A percentile compares a stretch with the other conserved stretches of the same genome.
These are phyloP conservation scores for Triticum urartu DNA, from an alignment of 176 grass and related monocot genomes.

Conservation along the genomic window DNA sequence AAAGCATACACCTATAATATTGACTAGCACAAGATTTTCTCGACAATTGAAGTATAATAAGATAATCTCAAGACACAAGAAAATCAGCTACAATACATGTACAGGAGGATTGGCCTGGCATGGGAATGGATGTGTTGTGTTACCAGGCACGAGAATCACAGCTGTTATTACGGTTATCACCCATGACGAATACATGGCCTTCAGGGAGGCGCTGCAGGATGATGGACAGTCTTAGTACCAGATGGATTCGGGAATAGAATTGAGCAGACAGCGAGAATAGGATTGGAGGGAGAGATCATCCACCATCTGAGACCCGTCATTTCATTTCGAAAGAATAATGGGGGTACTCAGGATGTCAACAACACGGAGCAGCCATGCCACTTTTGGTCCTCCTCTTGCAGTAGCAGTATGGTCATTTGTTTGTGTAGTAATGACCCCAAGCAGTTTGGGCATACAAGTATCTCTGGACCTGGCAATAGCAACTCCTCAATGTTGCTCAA, in stretches of 20 bases:
- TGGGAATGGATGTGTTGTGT: not conserved
- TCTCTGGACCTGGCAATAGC: conserved; percentile 58
- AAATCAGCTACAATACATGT: too few relatives aligned
- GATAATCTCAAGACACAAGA: too few relatives aligned
- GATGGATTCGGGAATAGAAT: too few relatives aligned
- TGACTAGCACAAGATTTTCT: too few relatives aligned
- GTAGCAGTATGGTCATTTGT: conserved; percentile 2
- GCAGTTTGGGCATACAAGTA: not conserved
- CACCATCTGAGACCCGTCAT: conserved; percentile 53
- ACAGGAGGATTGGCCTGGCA: too few relatives aligned
- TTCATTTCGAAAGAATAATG: not conserved
- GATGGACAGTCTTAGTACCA: not conserved
- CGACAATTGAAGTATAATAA: too few relatives aligned
- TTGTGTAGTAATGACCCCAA: not conserved
- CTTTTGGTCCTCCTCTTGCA: conserved; percentile 38
- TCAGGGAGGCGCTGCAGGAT: conserved; percentile 45
- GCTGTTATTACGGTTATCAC: conserved; percentile 52
- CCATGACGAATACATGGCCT: conserved; percentile 52
- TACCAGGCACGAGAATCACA: conserved; percentile 55
- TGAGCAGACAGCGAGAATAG: not conserved
- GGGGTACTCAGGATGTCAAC: conserved; percentile 58
- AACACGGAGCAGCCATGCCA: conserved; percentile 59
- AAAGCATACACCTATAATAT: too few relatives aligned
- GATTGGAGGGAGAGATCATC: conserved; percentile 44
- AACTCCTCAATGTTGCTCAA: conserved; percentile 67